Evolutionary conservation across 192 early-diverging fungal genomes (phyloP), one percentile per base, ranked within the genome.

Genomic region (Dimargaris xerosporica): DNA sequence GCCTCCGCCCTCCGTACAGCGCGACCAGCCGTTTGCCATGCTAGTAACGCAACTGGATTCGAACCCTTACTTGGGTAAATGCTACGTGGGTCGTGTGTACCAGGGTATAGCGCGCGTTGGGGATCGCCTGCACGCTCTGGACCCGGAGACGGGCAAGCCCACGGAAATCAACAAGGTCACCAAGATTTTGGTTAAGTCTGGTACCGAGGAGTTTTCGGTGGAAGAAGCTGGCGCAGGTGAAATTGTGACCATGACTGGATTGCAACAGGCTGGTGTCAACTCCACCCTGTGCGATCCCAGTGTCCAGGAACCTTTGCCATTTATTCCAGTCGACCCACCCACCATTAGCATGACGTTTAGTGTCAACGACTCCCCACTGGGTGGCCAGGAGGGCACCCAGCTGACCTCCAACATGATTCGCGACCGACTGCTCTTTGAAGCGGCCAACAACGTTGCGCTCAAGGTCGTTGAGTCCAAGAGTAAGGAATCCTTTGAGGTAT

Each of bases 351-450:
- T 91, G 82, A 78, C 79, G 34, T 89, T 91, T 64, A 82, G 82
- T 30, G 87, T 91, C 62, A 91, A 91, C 66, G 89, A 91, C 68
- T 91, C 89, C 50, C 89, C 89, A 17, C 78, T 89, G 47, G 87
- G 80, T 9, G 89, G 89, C 45, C 78, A 83, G 39, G 89, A 91
- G 65, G 89, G 87, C 67, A 67, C 72, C 44, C 75, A 73, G 58
- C 73, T 91, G 44, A 91, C 89, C 0, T 89, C 87, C 5, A 82
- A 82, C 66, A 84, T 89, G 72, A 82, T 91, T 61, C 78, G 83
- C 28, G 84, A 86, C 50, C 80, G 89, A 15, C 69, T 91, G 50
- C 73, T 81, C 58, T 80, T 78, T 65, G 89, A 91, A 69, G 77
- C 81, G 10, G 87, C 89, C 70, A 87, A 82, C 61, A 91, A 91